phyloP scores from a whole-genome alignment of 2,329 filamentous ascomycete genomes.

The Calonectria pseudoreteaudii region DNA sequence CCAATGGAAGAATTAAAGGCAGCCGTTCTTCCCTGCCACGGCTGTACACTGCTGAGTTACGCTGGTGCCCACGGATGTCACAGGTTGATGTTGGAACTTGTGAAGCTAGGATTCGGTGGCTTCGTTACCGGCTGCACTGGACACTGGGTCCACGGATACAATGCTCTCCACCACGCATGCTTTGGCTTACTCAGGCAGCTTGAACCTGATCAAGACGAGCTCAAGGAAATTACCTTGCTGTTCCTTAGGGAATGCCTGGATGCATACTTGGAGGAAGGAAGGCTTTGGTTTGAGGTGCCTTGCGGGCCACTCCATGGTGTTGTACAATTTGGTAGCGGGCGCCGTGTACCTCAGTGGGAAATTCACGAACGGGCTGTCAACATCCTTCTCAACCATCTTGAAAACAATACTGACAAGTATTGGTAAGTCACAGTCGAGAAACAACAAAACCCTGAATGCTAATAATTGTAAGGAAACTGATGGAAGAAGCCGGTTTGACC shows the following conservation, averaged over 20 bases:
- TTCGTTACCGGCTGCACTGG: constrained; percentile 31
- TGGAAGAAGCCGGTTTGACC: constrained; percentile 24
- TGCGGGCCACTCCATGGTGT: constrained; percentile 32
- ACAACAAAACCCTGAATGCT: not conserved
- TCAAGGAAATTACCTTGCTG: constrained; percentile 5
- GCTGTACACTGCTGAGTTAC: constrained; percentile 40
- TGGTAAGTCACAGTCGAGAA: constrained; percentile 24
- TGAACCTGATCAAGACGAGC: constrained; percentile 10
- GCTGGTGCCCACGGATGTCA: constrained; percentile 13
- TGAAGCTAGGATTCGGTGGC: constrained; percentile 33
- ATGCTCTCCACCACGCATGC: constrained; percentile 34
- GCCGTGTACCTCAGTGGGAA: not conserved
- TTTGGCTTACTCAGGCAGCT: constrained; percentile 25
- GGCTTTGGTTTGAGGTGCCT: constrained; percentile 34
- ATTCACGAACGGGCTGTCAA: constrained; percentile 24
- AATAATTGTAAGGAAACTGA: constrained; percentile 29
- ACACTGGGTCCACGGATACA: constrained; percentile 40
- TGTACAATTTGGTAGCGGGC: constrained; percentile 16
- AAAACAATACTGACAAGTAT: constrained; percentile 29
- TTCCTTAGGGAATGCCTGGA: constrained; percentile 35
- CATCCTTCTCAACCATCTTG: constrained; percentile 32
- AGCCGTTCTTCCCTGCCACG: constrained; percentile 37
- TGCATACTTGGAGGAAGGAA: constrained; percentile 31
- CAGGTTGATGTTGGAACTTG: constrained; percentile 32
- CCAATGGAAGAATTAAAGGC: constrained; percentile 28